Base-by-base conservation (phyloP, 805 yeast genomes). In the Yueomyces sinensis region DNA sequence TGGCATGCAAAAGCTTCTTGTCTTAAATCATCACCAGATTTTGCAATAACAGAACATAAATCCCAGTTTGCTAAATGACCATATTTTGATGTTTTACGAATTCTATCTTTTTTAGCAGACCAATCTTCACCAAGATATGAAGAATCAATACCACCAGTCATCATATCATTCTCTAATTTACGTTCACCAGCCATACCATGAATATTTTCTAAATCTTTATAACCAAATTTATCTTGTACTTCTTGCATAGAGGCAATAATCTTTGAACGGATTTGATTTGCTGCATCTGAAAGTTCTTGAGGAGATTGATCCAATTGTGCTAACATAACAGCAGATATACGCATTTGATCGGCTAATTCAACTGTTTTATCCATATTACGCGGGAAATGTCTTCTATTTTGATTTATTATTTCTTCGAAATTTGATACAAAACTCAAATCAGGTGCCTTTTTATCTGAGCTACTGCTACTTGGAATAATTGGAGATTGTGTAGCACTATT, bases 1-100 rank as follows among this genome's bases (percentile, higher is more conserved):
- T 91, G 98, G 42, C 95, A 86, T 0, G 98, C 98, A 65, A 91
- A 86, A 0, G 98, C 95, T 56, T 91, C 98, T 54, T 91, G 98
- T 17, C 95, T 81, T 34, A 91, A 57, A 59, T 91, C 98, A 49
- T 82, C 89, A 25, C 98, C 98, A 22, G 94, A 89, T 52, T 91
- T 91, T 11, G 93, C 95, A 52, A 91, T 91, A 3, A 89, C 95
- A 1, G 96, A 87, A 44, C 89, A 84, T 28, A 91, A 56, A 41
- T 91, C 96, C 98, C 98, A 91, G 52, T 84, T 82, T 18, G 79
- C 82, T 23, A 81, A 56, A 50, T 86, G 91, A 0, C 98, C 98
- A 50, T 65, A 86, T 7, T 74, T 72, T 33, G 94, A 82, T 13
- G 80, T 68, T 34, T 70, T 71, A 37, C 94, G 67, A 30, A 91